Evolutionary conservation across 2,329 filamentous ascomycete genomes (phyloP), one percentile per base, ranked within the genome.

Genomic region (Onygenales sp.): DNA sequence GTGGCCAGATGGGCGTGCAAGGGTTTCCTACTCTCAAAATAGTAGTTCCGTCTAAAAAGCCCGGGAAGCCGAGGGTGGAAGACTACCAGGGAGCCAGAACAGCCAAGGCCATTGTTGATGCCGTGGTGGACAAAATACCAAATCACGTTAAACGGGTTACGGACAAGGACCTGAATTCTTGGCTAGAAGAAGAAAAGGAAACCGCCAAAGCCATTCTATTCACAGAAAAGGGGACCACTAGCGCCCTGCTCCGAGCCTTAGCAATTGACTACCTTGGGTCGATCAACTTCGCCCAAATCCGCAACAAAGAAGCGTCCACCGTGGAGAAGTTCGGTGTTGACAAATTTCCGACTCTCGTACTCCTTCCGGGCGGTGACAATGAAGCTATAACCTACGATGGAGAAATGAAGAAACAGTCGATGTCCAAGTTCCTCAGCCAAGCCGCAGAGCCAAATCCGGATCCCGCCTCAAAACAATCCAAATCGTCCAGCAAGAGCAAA

Each of bases 1-100:
- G 93, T 69, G 83, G 85, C 46, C 73, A 78, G 60, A 87, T 96
- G 81, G 92, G 90, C 53, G 82, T 98, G 5, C 79, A 95, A 73
- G 93, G 93, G 55, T 98, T 96, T 74, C 93, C 93, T 0, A 97
- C 93, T 0, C 78, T 98, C 59, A 98, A 98, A 78, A 92, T 95
- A 47, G 83, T 97, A 51, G 84, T 83, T 21, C 93, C 93, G 0
- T 83, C 86, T 59, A 89, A 89, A 74, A 94, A 91, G 71, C 73
- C 80, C 35, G 85, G 86, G 54, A 86, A 83, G 65, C 92, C 93
- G 1, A 78, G 82, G 3, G 83, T 97, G 7, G 90, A 96, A 69
- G 91, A 96, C 67, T 98, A 98, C 72, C 80, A 93, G 55, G 93
- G 93, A 11, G 76, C 82, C 10, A 83, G 93, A 56, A 86, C 79